Evolutionary conservation across 345 rosid genomes (phyloP).

Genomic region (Dipteronia sinensis): DNA sequence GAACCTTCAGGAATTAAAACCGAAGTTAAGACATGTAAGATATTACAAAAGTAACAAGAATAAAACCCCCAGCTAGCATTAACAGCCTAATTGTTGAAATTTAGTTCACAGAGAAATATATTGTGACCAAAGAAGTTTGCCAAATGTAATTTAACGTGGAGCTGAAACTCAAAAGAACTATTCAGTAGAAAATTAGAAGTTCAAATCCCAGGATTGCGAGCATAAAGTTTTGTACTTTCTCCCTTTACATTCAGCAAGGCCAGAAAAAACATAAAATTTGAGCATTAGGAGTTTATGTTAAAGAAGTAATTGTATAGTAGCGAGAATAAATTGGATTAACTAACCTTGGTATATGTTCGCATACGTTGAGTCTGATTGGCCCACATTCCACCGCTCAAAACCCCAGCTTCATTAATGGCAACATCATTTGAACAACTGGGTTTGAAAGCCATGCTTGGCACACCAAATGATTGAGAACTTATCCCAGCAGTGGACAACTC

Average conservation of each 20-base stretch:
- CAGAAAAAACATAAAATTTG: background rate
- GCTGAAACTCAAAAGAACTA: background rate
- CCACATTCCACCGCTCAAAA: conserved; percentile 82
- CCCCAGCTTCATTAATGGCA: conserved; percentile 72
- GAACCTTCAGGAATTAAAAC: conserved; percentile 59
- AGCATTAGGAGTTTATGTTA: background rate
- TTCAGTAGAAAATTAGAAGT: background rate
- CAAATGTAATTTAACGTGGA: background rate
- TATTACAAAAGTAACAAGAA: background rate
- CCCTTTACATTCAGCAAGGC: background rate
- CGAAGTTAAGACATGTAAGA: background rate
- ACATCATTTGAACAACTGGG: conserved; percentile 75
- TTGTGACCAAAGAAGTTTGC: background rate
- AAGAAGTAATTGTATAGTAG: background rate
- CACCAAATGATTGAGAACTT: conserved; percentile 88
- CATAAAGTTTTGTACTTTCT: background rate
- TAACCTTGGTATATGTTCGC: conserved; percentile 96
- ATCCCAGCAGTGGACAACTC: conserved; percentile 87
- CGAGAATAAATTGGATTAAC: conserved; percentile 14
- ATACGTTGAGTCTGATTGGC: conserved; percentile 79
- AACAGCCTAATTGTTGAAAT: background rate
- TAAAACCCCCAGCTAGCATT: background rate
- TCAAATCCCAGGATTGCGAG: background rate
- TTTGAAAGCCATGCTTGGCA: conserved; percentile 79
- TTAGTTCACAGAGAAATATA: background rate